Conservation (phyloP, 345 rosid genomes). For the Brassica rapa region DNA sequence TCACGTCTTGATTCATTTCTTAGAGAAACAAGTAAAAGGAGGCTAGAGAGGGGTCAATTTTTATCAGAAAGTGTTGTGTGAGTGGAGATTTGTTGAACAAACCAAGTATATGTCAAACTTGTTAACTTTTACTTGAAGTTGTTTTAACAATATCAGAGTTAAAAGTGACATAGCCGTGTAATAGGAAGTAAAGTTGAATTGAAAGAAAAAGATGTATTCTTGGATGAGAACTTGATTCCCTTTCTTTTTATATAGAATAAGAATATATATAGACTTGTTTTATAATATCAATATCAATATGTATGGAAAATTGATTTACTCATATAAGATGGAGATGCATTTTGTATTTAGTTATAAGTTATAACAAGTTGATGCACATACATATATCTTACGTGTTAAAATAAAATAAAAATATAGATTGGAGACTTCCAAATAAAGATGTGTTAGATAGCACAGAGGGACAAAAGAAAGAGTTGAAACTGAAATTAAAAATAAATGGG, state of each 20-base stretch:
- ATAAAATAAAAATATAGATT: background rate
- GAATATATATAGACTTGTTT: slow-evolving; percentile 5
- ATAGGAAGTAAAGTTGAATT: slow-evolving; percentile 18
- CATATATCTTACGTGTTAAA: background rate
- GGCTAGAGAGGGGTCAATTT: slow-evolving; percentile 10
- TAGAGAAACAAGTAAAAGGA: slow-evolving; percentile 19
- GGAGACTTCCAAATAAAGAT: background rate
- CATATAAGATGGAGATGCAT: slow-evolving; percentile 10
- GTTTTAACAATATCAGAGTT: background rate
- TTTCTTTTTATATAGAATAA: slow-evolving; percentile 17
- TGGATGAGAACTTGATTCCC: slow-evolving; percentile 29
- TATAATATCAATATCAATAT: background rate
- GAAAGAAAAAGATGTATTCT: slow-evolving; percentile 17
- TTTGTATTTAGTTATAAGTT: slow-evolving; percentile 1
- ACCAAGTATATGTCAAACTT: slow-evolving; percentile 18
- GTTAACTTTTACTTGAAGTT: slow-evolving; percentile 2
- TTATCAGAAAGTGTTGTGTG: slow-evolving; percentile 13
- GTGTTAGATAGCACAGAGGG: slow-evolving; percentile 30
- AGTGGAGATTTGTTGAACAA: slow-evolving; percentile 25
- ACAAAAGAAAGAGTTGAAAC: slow-evolving; percentile 33
- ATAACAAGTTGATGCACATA: slow-evolving; percentile 24
- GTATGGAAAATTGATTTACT: background rate
- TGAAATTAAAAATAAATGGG: slow-evolving; percentile 18
- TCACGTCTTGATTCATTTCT: slow-evolving; percentile 29
- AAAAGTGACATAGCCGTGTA: slow-evolving; percentile 7